phyloP scores from a whole-genome alignment of 768 basidiomycete species.

The Termitomyces sp. region DNA sequence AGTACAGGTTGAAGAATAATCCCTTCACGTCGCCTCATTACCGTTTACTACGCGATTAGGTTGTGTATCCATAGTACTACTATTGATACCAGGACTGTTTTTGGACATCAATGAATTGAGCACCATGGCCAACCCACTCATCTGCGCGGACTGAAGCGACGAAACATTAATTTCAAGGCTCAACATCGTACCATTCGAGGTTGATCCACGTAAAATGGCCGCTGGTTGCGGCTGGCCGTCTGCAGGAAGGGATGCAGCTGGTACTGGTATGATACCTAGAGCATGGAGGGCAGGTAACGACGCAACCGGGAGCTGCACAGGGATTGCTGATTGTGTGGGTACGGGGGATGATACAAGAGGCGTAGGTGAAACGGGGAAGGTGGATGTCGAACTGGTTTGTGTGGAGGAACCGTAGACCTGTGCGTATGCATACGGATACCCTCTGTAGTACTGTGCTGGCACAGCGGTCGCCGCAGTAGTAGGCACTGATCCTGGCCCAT shows the following conservation, averaged over 20 bases:
- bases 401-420: slow-evolving; percentile 44
- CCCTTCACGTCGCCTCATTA: background rate
- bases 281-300: slow-evolving; percentile 62
- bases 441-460: slow-evolving; percentile 55
- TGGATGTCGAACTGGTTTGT: slow-evolving; percentile 25
- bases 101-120: slow-evolving; percentile 67
- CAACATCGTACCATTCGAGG: slow-evolving; percentile 65
- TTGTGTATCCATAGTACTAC: background rate
- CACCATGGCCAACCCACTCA: slow-evolving; percentile 68
- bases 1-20: background rate
- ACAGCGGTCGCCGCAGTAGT: slow-evolving; percentile 24
- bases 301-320: slow-evolving; percentile 68
- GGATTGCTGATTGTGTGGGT: slow-evolving; percentile 37
- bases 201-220: slow-evolving; percentile 72
- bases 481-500: slow-evolving; percentile 22
- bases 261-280: slow-evolving; percentile 69
- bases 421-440: slow-evolving; percentile 61
- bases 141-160: slow-evolving; percentile 66
- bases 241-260: slow-evolving; percentile 44
- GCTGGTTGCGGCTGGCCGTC: slow-evolving; percentile 60
- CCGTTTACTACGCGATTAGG: background rate
- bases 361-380: slow-evolving; percentile 25
- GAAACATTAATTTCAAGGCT: slow-evolving; percentile 78
- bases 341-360: slow-evolving; percentile 17
- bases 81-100: slow-evolving; percentile 12